Base-by-base conservation (phyloP, 1,284 basidiomycete genomes). In the Pterulicium gracile region DNA sequence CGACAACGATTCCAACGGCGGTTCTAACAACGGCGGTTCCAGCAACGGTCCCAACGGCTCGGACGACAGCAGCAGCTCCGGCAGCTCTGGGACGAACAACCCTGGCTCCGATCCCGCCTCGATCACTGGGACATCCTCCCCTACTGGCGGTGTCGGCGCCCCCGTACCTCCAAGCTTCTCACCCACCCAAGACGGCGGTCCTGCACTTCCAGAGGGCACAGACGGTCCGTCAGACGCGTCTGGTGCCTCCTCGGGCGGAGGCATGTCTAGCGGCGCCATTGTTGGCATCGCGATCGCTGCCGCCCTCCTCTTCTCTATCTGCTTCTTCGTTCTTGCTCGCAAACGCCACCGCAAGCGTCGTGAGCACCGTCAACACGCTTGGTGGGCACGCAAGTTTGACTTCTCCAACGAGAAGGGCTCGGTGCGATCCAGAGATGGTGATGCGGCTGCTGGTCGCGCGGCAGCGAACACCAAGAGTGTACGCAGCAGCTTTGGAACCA, bases 401-500 rank as follows among this genome's bases (percentile, higher is more conserved):
- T 32, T 42, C 21, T 36, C 47, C 21, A 46, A 39, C 35, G 45
- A 45, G 42, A 10, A 43, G n/a, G n/a, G n/a, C n/a, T n/a, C n/a
- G n/a, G n/a, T n/a, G n/a, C n/a, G n/a, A n/a, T n/a, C n/a, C n/a
- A n/a, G n/a, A n/a, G n/a, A n/a, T n/a, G n/a, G n/a, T n/a, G n/a
- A n/a, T n/a, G 20, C 3, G 3, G 24, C 18, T 45, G 48, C 32
- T 24, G 47, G 49, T 36, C 27, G 48, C 17, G 14, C 32, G 1
- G 32, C 41, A 13, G 17, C 23, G 14, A 43, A 44, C 15, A 48
- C 32, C 15, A 46, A 24, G 10, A 50, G 45, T 43, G 50, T 59
- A 2, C 63, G 69, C 27, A 72, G 69, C 52, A 72, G 69, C 57
- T 73, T 73, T 49, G 70, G 63, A 17, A 72, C 70, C 27, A 63